These are phyloP conservation scores for Xylariaceae sp. DNA, from an alignment of 2,329 filamentous ascomycete species.

Conservation along the genomic window DNA sequence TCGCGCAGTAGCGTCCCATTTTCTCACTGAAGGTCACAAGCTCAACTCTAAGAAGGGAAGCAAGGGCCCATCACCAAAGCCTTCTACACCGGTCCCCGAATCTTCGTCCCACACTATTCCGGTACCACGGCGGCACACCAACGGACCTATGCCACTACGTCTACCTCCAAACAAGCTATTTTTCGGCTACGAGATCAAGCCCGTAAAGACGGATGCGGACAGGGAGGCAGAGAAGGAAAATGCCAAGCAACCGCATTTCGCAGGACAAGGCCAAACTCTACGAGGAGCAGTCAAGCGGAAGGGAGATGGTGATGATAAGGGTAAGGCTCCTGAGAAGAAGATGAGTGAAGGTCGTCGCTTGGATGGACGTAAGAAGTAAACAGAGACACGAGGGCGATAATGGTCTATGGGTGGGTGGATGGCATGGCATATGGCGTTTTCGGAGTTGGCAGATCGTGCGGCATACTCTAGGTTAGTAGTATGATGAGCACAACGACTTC, in stretches of 20 bases:
- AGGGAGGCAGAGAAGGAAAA: conserved; percentile 70
- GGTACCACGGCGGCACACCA: conserved; percentile 58
- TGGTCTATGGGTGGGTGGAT: not conserved
- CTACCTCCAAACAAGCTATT: conserved; percentile 90
- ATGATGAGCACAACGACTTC: not conserved
- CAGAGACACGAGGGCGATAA: not conserved
- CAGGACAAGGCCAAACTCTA: conserved; percentile 84
- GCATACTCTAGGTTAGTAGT: conserved; percentile 12
- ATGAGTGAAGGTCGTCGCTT: conserved; percentile 52
- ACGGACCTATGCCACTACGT: conserved; percentile 85
- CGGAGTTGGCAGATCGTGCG: conserved; percentile 20
- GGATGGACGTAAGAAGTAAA: conserved; percentile 48
- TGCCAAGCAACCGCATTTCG: conserved; percentile 76
- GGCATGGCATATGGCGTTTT: conserved; percentile 28
- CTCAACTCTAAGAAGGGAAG: conserved; percentile 82
- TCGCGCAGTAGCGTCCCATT: conserved; percentile 68
- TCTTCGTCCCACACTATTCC: conserved; percentile 50
- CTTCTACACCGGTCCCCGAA: conserved; percentile 73
- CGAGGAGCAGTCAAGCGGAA: conserved; percentile 75
- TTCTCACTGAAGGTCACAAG: conserved; percentile 79
- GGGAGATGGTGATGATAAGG: conserved; percentile 56
- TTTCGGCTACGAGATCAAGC: conserved; percentile 93
- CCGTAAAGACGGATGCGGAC: conserved; percentile 79
- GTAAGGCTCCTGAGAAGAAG: conserved; percentile 56
- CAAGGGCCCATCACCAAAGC: conserved; percentile 75